phyloP scores from a whole-genome alignment of 192 early-diverging fungal species.

The Coemansia guatemalensis region DNA sequence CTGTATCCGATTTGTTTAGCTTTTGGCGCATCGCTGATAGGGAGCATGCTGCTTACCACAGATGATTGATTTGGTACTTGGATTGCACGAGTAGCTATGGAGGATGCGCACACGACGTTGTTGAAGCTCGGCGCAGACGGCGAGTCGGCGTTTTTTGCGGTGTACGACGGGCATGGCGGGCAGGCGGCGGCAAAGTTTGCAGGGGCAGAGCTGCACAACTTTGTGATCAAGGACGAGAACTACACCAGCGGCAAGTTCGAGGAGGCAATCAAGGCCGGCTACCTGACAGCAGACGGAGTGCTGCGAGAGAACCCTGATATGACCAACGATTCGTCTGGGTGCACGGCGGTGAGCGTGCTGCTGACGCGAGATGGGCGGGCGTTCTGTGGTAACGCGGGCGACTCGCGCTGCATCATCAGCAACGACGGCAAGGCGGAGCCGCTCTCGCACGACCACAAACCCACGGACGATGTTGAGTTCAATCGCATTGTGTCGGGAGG shows the following conservation, averaged over 20 bases:
- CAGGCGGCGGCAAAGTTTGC: constrained; percentile 81
- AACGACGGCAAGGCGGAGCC: constrained; percentile 70
- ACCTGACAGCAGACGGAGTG: constrained; percentile 74
- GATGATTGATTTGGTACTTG: not conserved
- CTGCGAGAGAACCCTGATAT: constrained; percentile 78
- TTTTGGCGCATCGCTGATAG: not conserved
- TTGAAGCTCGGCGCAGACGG: constrained; percentile 64
- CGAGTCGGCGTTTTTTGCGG: constrained; percentile 86
- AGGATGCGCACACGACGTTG: constrained; percentile 93
- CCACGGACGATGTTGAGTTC: constrained; percentile 80
- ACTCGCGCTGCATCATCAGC: constrained; percentile 90
- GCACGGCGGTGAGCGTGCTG: constrained; percentile 90
- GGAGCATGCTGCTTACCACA: constrained; percentile 19
- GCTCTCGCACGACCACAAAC: constrained; percentile 96
- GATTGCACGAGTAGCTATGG: constrained; percentile 69
- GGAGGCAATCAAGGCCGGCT: constrained; percentile 81
- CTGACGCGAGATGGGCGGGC: constrained; percentile 80
- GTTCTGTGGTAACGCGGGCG: constrained; percentile 91
- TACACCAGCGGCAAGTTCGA: constrained; percentile 72
- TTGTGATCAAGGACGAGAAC: constrained; percentile 60
- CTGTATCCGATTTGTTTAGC: not conserved
- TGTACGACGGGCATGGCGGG: constrained; percentile 96
- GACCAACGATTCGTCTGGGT: constrained; percentile 85
- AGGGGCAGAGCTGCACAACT: constrained; percentile 73
- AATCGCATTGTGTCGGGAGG: constrained; percentile 86